Evolutionary conservation across 805 yeast species (phyloP).

Genomic region (Saturnispora sanitii): DNA sequence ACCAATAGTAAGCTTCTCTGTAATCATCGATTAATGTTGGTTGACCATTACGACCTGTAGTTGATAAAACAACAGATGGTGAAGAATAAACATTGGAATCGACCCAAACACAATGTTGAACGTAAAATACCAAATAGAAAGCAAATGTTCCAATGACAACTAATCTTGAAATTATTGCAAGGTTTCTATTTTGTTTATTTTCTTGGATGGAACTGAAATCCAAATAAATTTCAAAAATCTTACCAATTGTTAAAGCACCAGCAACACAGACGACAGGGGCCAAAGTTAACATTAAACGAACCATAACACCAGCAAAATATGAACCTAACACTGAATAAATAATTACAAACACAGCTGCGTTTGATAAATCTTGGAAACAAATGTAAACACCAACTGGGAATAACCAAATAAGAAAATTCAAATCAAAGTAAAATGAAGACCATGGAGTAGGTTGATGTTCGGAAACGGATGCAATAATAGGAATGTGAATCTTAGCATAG

Average conservation of each 20-base stretch:
- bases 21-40: conserved; percentile 84
- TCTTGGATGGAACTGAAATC: conserved; percentile 35
- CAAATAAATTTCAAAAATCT: conserved; percentile 72
- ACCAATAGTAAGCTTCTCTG: conserved; percentile 98
- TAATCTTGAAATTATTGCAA: conserved; percentile 43
- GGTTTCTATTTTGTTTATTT: conserved; percentile 17
- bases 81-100: conserved; percentile 93
- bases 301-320: conserved; percentile 98
- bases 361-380: conserved; percentile 77
- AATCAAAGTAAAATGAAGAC: conserved; percentile 96
- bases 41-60: conserved; percentile 76
- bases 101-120: conserved; percentile 94
- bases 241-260: conserved; percentile 82
- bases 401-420: conserved; percentile 87
- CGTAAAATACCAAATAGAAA: conserved; percentile 71
- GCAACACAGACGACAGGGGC: conserved; percentile 94
- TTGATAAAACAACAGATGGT: conserved; percentile 91
- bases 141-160: conserved; percentile 59
- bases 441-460: conserved; percentile 99
- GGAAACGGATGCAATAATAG: conserved; percentile 96
- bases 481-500: conserved; percentile 96
- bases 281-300: conserved; percentile 90
- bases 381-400: conserved; percentile 97
- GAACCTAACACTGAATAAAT: conserved; percentile 90
- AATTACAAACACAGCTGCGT: conserved; percentile 88